phyloP scores from a whole-genome alignment of 257 asterid genomes.

The Coffea canephora region DNA sequence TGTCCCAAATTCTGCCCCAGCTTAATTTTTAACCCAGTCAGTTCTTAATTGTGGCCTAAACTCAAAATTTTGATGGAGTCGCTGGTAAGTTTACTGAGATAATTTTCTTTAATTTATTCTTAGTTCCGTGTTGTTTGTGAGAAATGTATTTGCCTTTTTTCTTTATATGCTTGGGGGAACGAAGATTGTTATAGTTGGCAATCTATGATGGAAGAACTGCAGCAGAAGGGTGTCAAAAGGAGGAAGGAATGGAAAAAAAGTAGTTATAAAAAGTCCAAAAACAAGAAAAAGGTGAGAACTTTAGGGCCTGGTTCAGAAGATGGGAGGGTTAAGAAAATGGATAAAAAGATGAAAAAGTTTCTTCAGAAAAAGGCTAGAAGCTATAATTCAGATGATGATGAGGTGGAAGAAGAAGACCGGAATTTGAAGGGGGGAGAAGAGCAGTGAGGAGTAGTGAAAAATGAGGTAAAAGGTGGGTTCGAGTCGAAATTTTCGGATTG shows the following conservation, averaged over 20 bases:
- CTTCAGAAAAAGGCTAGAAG: conserved; percentile 68
- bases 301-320: neutral
- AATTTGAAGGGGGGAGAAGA: conserved; percentile 28
- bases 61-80: too few species aligned
- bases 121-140: neutral
- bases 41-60: too few species aligned
- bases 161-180: neutral
- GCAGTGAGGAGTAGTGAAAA: conserved; percentile 11
- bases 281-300: neutral
- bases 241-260: conserved; percentile 8
- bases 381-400: conserved; percentile 75
- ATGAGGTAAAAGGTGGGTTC: neutral
- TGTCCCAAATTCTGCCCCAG: too few species aligned
- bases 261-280: neutral
- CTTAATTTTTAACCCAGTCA: too few species aligned
- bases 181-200: neutral
- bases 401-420: conserved; percentile 25
- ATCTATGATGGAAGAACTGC: neutral
- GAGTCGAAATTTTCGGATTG: conserved; percentile 36
- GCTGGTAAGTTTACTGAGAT: neutral
- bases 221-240: conserved; percentile 1
- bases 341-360: conserved; percentile 48
- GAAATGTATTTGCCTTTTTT: neutral
- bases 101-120: neutral
- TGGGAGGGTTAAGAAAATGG: conserved; percentile 32